Evolutionary conservation across 2,329 filamentous ascomycete genomes (phyloP).

Genomic region (Hymenoscyphus infarciens): DNA sequence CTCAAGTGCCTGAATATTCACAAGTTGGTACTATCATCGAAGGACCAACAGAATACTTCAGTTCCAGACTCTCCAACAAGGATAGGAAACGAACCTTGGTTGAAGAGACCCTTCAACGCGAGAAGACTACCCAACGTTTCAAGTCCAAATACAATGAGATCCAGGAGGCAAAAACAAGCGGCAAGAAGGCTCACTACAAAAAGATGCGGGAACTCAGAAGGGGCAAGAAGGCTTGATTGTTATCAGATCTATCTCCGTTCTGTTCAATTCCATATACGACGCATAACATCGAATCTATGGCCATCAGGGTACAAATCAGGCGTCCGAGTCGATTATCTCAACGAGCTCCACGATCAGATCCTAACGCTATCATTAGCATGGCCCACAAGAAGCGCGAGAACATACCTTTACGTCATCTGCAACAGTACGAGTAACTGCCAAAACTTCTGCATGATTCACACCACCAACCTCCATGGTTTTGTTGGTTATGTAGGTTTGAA

Average conservation of each 20-base stretch:
- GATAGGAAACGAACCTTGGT: slow-evolving; percentile 84
- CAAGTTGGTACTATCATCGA: slow-evolving; percentile 87
- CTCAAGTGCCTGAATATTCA: slow-evolving; percentile 71
- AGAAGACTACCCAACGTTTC: slow-evolving; percentile 67
- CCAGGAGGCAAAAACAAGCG: slow-evolving; percentile 76
- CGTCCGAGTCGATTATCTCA: slow-evolving; percentile 4
- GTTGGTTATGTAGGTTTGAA: not conserved
- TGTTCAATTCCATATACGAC: not conserved
- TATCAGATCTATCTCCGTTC: not conserved
- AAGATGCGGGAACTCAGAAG: slow-evolving; percentile 54
- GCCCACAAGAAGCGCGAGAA: not conserved
- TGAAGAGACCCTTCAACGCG: slow-evolving; percentile 73
- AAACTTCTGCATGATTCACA: slow-evolving; percentile 62
- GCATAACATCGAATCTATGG: not conserved
- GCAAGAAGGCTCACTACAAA: slow-evolving; percentile 88
- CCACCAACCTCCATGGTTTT: slow-evolving; percentile 53
- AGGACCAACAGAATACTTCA: slow-evolving; percentile 85
- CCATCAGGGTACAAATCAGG: not conserved
- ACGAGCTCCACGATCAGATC: slow-evolving; percentile 17
- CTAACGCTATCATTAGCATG: slow-evolving; percentile 10
- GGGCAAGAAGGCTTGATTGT: slow-evolving; percentile 16
- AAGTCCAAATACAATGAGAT: slow-evolving; percentile 85
- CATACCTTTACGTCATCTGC: slow-evolving; percentile 45
- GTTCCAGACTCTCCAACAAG: slow-evolving; percentile 75
- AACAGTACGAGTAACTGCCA: slow-evolving; percentile 57